These are phyloP conservation scores for Coniochaeta sp. DNA, from an alignment of 2,329 filamentous ascomycete species.

Conservation along the genomic window DNA sequence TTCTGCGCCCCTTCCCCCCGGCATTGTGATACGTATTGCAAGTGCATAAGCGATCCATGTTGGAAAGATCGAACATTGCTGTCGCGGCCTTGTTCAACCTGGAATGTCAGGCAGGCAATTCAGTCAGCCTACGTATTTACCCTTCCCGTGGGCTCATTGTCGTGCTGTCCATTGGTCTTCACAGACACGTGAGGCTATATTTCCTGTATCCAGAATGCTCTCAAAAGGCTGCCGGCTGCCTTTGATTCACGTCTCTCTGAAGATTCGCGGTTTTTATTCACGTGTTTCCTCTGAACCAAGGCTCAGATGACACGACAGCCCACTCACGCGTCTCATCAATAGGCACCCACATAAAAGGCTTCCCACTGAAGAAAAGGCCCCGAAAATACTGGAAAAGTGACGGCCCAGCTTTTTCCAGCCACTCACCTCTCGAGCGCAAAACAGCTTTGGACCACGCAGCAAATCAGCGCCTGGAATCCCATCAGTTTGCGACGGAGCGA, in stretches of 20 bases:
- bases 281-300: neutral
- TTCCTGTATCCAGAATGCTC: neutral
- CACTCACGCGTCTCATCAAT: neutral
- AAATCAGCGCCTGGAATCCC: slow-evolving; percentile 45
- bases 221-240: too few species aligned
- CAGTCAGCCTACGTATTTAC: too few species aligned
- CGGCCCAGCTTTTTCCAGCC: slow-evolving; percentile 14
- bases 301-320: neutral
- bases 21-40: neutral
- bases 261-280: neutral
- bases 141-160: too few species aligned
- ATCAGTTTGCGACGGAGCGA: slow-evolving; percentile 20
- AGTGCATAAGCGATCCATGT: too few species aligned
- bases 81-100: neutral
- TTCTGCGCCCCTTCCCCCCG: neutral
- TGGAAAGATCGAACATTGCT: too few species aligned
- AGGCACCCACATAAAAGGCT: neutral
- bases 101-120: neutral
- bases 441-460: slow-evolving; percentile 14
- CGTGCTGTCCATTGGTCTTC: neutral
- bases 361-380: neutral
- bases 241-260: neutral
- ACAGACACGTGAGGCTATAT: neutral
- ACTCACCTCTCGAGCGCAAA: slow-evolving; percentile 22
- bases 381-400: neutral